Percentiles rank a stretch among this genome's conserved stretches.
Conservation (phyloP, 2,329 filamentous ascomycete species). For the Ceratocystis cacaofunesta region DNA sequence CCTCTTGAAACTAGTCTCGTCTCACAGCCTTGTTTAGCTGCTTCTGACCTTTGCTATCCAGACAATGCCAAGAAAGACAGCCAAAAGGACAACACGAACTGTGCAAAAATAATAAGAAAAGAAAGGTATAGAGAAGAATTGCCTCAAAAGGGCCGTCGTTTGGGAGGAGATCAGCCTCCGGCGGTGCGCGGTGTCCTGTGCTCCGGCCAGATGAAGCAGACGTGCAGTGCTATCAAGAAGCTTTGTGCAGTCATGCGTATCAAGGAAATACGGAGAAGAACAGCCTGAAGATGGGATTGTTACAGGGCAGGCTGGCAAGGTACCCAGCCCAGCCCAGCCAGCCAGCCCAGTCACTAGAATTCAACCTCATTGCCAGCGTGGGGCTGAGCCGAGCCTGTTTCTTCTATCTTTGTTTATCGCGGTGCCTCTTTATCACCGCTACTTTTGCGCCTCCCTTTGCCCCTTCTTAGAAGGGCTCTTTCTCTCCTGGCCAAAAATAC, state of each 20-base stretch:
- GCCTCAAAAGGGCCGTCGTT: not conserved
- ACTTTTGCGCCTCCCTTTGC: not conserved
- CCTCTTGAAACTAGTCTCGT: constrained; percentile 3
- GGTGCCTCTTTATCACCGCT: not conserved
- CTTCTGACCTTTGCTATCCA: not conserved
- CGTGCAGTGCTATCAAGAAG: no score
- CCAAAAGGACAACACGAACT: not conserved
- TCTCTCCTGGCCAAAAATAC: not conserved
- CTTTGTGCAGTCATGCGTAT: no score
- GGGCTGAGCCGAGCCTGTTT: no score
- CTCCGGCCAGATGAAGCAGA: no score
- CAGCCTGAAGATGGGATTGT: no score
- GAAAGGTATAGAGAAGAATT: not conserved
- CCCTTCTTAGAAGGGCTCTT: not conserved
- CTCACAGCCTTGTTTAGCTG: not conserved
- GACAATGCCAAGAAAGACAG: not conserved
- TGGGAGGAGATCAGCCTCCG: not conserved
- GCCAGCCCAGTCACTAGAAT: not conserved
- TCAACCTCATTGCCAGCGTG: not conserved
- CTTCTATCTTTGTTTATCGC: not conserved
- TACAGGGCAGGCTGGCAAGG: no score
- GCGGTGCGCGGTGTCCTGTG: not conserved
- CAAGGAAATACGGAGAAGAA: no score
- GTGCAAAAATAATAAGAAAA: not conserved
- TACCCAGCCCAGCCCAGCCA: not conserved